Percentiles rank a stretch among this genome's conserved stretches.
Evolutionary conservation across 305 asterid genomes (phyloP).

Genomic region (Fraxinus nigra): DNA sequence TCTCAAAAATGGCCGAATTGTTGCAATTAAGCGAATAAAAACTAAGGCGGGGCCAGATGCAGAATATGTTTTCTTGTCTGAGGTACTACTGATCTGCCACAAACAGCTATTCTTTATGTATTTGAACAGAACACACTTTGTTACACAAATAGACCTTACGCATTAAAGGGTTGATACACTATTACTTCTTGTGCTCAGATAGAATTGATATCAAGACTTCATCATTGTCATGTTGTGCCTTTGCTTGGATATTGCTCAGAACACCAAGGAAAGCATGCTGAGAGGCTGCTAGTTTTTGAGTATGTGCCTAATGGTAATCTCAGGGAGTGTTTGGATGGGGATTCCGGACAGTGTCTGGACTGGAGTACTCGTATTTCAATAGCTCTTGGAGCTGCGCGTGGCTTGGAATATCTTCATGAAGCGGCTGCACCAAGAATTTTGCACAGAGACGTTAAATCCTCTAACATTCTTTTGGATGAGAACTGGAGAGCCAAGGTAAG

Average conservation of each 20-base stretch:
- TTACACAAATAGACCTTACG: neutral
- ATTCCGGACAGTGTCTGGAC: conserved; percentile 50
- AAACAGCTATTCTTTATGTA: neutral
- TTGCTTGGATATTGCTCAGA: conserved; percentile 87
- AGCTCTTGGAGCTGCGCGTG: conserved; percentile 99
- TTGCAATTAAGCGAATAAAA: conserved; percentile 86
- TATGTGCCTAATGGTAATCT: conserved; percentile 79
- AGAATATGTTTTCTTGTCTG: conserved; percentile 70
- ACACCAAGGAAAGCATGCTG: conserved; percentile 64
- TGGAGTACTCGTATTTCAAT: conserved; percentile 74
- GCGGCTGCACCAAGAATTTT: conserved; percentile 95
- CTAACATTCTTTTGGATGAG: conserved; percentile 87
- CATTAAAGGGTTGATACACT: neutral
- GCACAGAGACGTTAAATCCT: conserved; percentile 95
- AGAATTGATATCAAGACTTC: conserved; percentile 85
- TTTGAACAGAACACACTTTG: neutral
- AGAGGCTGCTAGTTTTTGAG: conserved; percentile 85
- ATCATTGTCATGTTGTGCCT: conserved; percentile 91
- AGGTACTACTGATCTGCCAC: conserved; percentile 46
- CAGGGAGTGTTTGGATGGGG: conserved; percentile 79
- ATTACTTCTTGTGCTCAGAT: conserved; percentile 46
- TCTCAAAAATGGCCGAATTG: conserved; percentile 69
- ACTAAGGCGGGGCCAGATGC: conserved; percentile 63
- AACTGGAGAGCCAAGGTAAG: conserved; percentile 88
- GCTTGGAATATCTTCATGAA: conserved; percentile 95